phyloP scores from a whole-genome alignment of 2,329 filamentous ascomycete genomes.

The Pseudocercospora crystallina region DNA sequence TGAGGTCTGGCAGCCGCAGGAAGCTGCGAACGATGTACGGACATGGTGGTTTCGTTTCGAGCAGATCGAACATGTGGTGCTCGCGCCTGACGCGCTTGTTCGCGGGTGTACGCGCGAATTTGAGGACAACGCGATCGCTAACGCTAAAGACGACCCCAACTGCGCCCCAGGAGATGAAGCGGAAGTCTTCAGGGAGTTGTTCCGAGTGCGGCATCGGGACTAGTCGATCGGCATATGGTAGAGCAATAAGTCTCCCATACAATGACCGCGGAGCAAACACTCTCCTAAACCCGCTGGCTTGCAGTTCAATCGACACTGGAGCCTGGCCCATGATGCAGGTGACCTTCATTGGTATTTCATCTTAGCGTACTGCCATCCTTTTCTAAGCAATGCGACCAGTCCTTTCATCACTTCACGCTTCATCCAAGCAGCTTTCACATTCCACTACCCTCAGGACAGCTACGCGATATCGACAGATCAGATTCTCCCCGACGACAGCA shows the following conservation, averaged over 20 bases:
- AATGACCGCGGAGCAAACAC: no score
- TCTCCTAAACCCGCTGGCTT: no score
- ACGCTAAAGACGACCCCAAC: slow-evolving; percentile 3
- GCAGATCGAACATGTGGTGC: slow-evolving; percentile 2
- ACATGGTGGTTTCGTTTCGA: slow-evolving; percentile 2
- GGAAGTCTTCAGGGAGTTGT: background rate
- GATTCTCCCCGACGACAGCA: background rate
- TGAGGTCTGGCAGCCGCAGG: slow-evolving; percentile 6
- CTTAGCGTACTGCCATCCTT: no score
- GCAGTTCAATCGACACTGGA: no score
- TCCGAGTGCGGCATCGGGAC: no score
- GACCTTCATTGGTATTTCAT: no score
- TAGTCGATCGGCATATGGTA: no score
- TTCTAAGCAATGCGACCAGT: no score
- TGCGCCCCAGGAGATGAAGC: slow-evolving; percentile 4
- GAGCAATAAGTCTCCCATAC: no score
- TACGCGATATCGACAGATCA: slow-evolving; percentile 1
- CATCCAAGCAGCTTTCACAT: no score
- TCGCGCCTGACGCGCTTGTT: slow-evolving; percentile 5
- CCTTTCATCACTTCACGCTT: no score
- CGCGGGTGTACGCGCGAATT: slow-evolving; percentile 1
- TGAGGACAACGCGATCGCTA: slow-evolving; percentile 7
- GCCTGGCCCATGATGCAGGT: no score
- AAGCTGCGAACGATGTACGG: slow-evolving; percentile 8
- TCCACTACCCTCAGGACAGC: background rate